Conservation (phyloP, 1,139 yeast genomes). For the Saccharomyces hybrid region DNA sequence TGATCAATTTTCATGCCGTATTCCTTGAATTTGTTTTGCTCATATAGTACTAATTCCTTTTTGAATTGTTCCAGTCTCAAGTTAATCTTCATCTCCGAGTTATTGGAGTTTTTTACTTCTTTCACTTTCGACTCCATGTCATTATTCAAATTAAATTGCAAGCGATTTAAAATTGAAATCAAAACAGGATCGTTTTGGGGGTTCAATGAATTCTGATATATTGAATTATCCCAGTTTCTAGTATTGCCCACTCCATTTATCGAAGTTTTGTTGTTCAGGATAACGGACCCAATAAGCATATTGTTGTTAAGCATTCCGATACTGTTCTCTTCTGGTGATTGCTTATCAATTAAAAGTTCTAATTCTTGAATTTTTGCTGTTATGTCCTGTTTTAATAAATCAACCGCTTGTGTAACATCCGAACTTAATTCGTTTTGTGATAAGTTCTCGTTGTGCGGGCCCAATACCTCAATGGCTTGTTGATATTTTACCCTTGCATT, state of each 20-base stretch:
- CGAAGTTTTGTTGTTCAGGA: slow-evolving; percentile 11
- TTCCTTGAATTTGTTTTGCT: slow-evolving; percentile 26
- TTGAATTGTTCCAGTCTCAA: slow-evolving; percentile 25
- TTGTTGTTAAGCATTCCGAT: slow-evolving; percentile 8
- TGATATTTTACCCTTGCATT: slow-evolving; percentile 16
- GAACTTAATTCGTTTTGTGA: slow-evolving; percentile 5
- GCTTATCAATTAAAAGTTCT: slow-evolving; percentile 10
- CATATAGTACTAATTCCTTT: slow-evolving; percentile 30
- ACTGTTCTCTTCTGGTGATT: slow-evolving; percentile 6
- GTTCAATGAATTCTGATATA: slow-evolving; percentile 3
- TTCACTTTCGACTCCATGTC: slow-evolving; percentile 7
- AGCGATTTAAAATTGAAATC: slow-evolving; percentile 6
- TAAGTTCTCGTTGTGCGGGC: slow-evolving; percentile 6
- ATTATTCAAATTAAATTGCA: neutral
- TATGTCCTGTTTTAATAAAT: slow-evolving; percentile 19
- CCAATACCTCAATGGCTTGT: slow-evolving; percentile 12
- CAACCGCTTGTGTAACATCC: slow-evolving; percentile 16
- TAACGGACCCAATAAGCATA: slow-evolving; percentile 4
- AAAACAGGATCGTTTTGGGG: slow-evolving; percentile 11
- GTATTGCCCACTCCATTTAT: slow-evolving; percentile 7
- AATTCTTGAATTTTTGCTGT: slow-evolving; percentile 9
- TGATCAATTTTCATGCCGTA: slow-evolving; percentile 27
- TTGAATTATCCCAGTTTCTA: slow-evolving; percentile 6
- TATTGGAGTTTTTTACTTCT: slow-evolving; percentile 6
- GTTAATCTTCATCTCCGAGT: slow-evolving; percentile 9